Evolutionary conservation across 2,329 filamentous ascomycete genomes (phyloP).

Genomic region (Rugonectria rugulosa): DNA sequence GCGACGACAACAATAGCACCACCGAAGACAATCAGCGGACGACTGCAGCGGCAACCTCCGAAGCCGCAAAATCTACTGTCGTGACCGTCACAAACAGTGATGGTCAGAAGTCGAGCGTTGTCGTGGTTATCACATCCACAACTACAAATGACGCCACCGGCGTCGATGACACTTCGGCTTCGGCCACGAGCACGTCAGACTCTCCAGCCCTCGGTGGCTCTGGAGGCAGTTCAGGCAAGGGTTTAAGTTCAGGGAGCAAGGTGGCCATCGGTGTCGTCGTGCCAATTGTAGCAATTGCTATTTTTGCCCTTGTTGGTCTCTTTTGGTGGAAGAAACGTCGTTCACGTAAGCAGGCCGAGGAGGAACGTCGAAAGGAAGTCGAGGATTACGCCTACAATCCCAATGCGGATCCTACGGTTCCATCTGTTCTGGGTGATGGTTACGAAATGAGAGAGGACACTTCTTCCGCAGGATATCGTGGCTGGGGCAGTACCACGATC

Average conservation of each 20-base stretch:
- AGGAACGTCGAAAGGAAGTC: constrained; percentile 91
- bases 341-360: constrained; percentile 82
- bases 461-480: constrained; percentile 83
- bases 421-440: constrained; percentile 57
- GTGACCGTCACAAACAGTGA: constrained; percentile 37
- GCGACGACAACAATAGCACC: constrained; percentile 9
- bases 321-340: constrained; percentile 92
- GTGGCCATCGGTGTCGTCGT: constrained; percentile 95
- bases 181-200: constrained; percentile 38
- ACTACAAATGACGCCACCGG: constrained; percentile 27
- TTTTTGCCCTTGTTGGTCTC: constrained; percentile 78
- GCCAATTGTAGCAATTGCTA: constrained; percentile 85
- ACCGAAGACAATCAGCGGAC: constrained; percentile 12
- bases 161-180: constrained; percentile 21
- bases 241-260: constrained; percentile 69
- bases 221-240: constrained; percentile 43
- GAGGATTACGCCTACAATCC: constrained; percentile 98
- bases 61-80: constrained; percentile 24
- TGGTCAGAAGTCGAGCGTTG: constrained; percentile 30
- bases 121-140: constrained; percentile 40
- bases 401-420: constrained; percentile 89
- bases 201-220: constrained; percentile 40
- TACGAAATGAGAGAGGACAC: constrained; percentile 83
- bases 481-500: constrained; percentile 84
- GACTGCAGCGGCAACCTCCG: constrained; percentile 19